Evolutionary conservation across 768 basidiomycete species (phyloP), one percentile per base, ranked within the genome.

Genomic region (Suillus subaureus): DNA sequence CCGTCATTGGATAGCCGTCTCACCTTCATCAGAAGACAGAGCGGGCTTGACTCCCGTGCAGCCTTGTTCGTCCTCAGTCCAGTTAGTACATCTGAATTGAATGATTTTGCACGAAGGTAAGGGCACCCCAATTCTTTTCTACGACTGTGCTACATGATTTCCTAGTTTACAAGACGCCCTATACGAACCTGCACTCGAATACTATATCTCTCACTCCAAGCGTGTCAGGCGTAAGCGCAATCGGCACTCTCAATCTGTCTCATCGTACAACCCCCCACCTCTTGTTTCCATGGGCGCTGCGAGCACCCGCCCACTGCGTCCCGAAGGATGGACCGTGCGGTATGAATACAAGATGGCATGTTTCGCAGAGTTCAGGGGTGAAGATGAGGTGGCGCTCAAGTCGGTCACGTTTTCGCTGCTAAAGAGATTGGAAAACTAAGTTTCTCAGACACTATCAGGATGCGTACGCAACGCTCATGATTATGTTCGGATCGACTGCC

Each of bases 331-430:
- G 97, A 94, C 92, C 0, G 95, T 97, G 23, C 83, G 97, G 37
- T 98, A 98, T 72, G 96, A 98, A 74, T 99, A 95, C 82, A 99
- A 99, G 79, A 92, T 96, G 85, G 97, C 92, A 0, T 91, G 92
- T 70, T 99, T 98, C 76, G 95, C 97, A 0, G 97, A 99, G 77
- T 95, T 98, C 73, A 81, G 96, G 65, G 89, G 93, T 15, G 97
- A 99, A 75, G 87, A 93, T 66, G 96, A 98, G 71, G 90, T 95
- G 11, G 94, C 96, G 1, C 81, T 97, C 66, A 96, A 95, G 95
- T 96, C 69, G 69, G 89, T 81, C 26, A 66, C 28, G 68, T 62
- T 55, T 56, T 68, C 37, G 54, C 64, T 55, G 16, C 54, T 39
- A 60, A 56, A 64, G 66, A 35, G 65, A 37, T 18, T 65, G 64